These are phyloP conservation scores for Ophiostoma tasmaniense DNA, from an alignment of 2,329 filamentous ascomycete genomes.

Conservation along the genomic window DNA sequence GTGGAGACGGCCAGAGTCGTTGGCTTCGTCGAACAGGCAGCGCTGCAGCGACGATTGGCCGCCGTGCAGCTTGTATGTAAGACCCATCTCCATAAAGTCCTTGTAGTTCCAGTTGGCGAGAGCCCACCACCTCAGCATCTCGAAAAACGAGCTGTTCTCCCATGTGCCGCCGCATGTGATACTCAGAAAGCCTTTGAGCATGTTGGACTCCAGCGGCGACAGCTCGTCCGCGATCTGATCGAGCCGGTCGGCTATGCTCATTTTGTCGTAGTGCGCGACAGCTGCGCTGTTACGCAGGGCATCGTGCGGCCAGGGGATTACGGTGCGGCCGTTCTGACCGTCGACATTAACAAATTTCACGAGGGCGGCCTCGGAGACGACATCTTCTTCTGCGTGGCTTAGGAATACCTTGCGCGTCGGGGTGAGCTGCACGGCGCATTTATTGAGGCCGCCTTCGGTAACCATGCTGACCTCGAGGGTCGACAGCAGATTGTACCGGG, in stretches of 20 bases:
- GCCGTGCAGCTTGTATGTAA: constrained; percentile 34
- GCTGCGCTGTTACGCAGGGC: too few species aligned
- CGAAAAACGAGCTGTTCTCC: constrained; percentile 36
- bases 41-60: constrained; percentile 32
- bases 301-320: too few species aligned
- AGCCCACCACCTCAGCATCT: constrained; percentile 43
- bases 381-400: too few species aligned
- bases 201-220: constrained; percentile 33
- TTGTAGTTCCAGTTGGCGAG: constrained; percentile 34
- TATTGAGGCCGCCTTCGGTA: constrained; percentile 30
- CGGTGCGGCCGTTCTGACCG: too few species aligned
- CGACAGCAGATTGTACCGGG: constrained; percentile 33
- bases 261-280: too few species aligned
- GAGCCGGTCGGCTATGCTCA: too few species aligned
- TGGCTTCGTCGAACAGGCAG: too few species aligned
- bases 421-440: constrained; percentile 33
- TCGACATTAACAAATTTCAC: too few species aligned
- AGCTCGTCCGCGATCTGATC: constrained; percentile 32
- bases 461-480: neutral
- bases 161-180: constrained; percentile 35
- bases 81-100: constrained; percentile 32
- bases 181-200: constrained; percentile 34
- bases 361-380: too few species aligned
- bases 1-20: too few species aligned
- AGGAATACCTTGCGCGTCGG: constrained; percentile 20